Conservation (phyloP, 2,329 filamentous ascomycete genomes). For the Phyllosticta citribraziliensis region DNA sequence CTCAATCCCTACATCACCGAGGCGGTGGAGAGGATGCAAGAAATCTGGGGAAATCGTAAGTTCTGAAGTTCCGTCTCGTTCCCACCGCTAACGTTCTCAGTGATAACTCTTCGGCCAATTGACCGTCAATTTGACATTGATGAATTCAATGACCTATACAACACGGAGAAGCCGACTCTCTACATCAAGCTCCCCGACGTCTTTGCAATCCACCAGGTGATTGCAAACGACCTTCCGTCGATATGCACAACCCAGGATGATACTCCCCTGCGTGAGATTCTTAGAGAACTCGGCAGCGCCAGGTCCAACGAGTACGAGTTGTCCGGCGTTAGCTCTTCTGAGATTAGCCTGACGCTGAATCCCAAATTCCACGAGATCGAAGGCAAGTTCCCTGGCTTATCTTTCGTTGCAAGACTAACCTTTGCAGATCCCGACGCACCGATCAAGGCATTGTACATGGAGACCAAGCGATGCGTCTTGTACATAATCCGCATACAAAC, state of each 20-base stretch:
- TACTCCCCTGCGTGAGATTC: slow-evolving; percentile 68
- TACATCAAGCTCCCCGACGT: slow-evolving; percentile 99
- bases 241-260: slow-evolving; percentile 79
- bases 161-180: slow-evolving; percentile 91
- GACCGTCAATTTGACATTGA: slow-evolving; percentile 96
- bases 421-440: slow-evolving; percentile 74
- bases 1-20: slow-evolving; percentile 86
- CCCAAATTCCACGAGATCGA: slow-evolving; percentile 83
- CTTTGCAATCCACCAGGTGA: slow-evolving; percentile 85
- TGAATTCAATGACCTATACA: slow-evolving; percentile 96
- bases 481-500: slow-evolving; percentile 97
- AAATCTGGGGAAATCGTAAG: slow-evolving; percentile 60
- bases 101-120: slow-evolving; percentile 77
- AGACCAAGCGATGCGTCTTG: slow-evolving; percentile 91
- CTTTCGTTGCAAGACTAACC: slow-evolving; percentile 16
- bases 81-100: slow-evolving; percentile 21
- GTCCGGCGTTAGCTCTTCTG: slow-evolving; percentile 72
- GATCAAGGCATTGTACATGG: slow-evolving; percentile 89
- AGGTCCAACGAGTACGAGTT: slow-evolving; percentile 95
- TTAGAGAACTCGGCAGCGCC: slow-evolving; percentile 88
- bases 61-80: slow-evolving; percentile 11
- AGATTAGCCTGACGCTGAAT: slow-evolving; percentile 84
- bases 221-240: slow-evolving; percentile 65
- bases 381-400: slow-evolving; percentile 31
- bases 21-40: slow-evolving; percentile 67